phyloP scores from a whole-genome alignment of 2,329 filamentous ascomycete species.

The Dactylonectria macrodidyma region DNA sequence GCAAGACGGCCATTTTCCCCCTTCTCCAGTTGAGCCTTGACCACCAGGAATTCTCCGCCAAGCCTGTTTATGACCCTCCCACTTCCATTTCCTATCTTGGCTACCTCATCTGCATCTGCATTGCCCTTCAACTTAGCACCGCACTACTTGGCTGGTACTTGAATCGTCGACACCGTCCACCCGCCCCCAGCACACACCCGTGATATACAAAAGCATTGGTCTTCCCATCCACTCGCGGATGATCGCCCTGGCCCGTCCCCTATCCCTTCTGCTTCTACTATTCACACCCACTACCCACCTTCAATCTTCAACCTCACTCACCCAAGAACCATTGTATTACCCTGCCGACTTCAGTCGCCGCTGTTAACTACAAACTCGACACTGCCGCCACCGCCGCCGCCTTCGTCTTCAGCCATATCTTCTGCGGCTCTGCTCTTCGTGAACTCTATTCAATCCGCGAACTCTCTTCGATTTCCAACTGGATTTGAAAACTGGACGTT shows the following conservation, averaged over 20 bases:
- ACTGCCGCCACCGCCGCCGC: not conserved
- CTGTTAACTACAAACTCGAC: not conserved
- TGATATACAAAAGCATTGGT: conserved; percentile 52
- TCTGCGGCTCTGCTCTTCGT: not conserved
- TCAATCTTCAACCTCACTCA: conserved; percentile 17
- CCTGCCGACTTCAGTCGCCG: conserved; percentile 19
- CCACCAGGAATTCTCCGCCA: conserved; percentile 47
- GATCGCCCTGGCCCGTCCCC: conserved; percentile 32
- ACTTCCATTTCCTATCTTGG: conserved; percentile 59
- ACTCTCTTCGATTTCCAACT: not conserved
- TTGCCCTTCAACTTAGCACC: conserved; percentile 48
- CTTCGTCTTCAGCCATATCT: not conserved
- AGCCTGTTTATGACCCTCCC: conserved; percentile 43
- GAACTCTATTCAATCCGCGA: not conserved
- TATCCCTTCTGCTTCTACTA: conserved; percentile 16
- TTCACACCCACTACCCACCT: conserved; percentile 14
- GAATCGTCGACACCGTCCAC: conserved; percentile 44
- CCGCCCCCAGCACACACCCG: conserved; percentile 45
- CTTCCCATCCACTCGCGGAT: conserved; percentile 39
- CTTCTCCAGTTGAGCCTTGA: conserved; percentile 48
- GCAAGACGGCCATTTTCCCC: not conserved
- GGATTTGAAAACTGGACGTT: conserved; percentile 1
- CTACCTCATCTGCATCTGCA: conserved; percentile 55
- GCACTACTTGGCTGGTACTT: conserved; percentile 39
- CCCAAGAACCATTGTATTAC: not conserved